These are phyloP conservation scores for Mycosphaerella arachidis DNA, from an alignment of 2,329 filamentous ascomycete species.

Conservation along the genomic window DNA sequence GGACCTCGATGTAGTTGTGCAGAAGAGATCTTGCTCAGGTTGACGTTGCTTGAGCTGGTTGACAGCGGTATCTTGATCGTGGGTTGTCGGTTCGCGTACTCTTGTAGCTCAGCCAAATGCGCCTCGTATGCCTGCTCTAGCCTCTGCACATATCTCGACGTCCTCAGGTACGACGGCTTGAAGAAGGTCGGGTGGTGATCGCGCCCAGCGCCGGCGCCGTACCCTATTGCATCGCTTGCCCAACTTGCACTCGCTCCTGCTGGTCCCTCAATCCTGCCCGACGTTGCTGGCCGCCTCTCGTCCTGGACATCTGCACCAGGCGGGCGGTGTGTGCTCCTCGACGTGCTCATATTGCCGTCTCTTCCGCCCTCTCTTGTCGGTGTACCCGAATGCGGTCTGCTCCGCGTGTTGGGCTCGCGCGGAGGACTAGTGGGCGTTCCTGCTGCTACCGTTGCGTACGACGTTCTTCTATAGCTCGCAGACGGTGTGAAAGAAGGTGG, in stretches of 20 bases:
- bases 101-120: slow-evolving; percentile 40
- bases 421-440: background rate
- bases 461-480: slow-evolving; percentile 2
- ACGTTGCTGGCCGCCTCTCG: slow-evolving; percentile 7
- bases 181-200: slow-evolving; percentile 55
- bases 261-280: slow-evolving; percentile 8
- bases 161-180: slow-evolving; percentile 75
- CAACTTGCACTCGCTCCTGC: slow-evolving; percentile 10
- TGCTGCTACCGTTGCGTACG: slow-evolving; percentile 7
- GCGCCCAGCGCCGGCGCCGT: slow-evolving; percentile 16
- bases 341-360: background rate
- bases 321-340: slow-evolving; percentile 2
- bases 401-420: background rate
- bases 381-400: background rate
- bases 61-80: slow-evolving; percentile 39
- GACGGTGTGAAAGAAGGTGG: background rate
- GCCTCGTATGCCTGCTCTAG: slow-evolving; percentile 57
- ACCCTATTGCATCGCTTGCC: slow-evolving; percentile 17
- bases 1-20: slow-evolving; percentile 63
- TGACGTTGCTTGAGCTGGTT: slow-evolving; percentile 55
- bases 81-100: slow-evolving; percentile 15
- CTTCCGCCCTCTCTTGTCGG: slow-evolving; percentile 3
- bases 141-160: slow-evolving; percentile 71
- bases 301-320: slow-evolving; percentile 3
- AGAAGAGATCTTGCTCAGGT: slow-evolving; percentile 57